A percentile compares a stretch with the other conserved stretches of the same genome.
Conservation (phyloP, 2,329 filamentous ascomycete genomes). For the Aspergillus brasiliensis region DNA sequence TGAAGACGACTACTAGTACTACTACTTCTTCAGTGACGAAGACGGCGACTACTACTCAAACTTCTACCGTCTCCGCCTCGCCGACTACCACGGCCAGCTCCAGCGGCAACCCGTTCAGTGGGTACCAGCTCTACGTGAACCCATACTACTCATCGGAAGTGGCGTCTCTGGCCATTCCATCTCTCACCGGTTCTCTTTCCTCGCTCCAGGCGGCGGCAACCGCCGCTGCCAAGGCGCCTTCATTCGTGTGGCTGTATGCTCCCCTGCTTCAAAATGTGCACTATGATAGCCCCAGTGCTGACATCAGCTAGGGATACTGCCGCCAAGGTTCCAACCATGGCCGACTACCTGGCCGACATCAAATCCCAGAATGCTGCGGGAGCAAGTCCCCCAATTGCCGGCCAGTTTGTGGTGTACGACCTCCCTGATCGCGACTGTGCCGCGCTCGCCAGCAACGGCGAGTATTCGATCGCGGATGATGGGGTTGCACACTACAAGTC, state of each 20-base stretch:
- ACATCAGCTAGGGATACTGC: conserved; percentile 44
- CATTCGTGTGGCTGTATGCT: conserved; percentile 56
- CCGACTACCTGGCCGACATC: conserved; percentile 52
- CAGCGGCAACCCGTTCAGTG: conserved; percentile 56
- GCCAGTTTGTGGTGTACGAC: conserved; percentile 63
- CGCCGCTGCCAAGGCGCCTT: conserved; percentile 53
- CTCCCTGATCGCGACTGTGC: conserved; percentile 66
- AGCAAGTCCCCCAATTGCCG: conserved; percentile 50
- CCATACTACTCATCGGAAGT: conserved; percentile 58
- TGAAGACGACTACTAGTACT: not conserved
- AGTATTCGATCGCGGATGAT: conserved; percentile 58
- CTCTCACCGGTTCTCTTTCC: conserved; percentile 52
- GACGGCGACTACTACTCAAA: not conserved
- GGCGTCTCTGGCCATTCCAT: conserved; percentile 61
- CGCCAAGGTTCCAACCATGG: conserved; percentile 53
- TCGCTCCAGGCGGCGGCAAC: conserved; percentile 55
- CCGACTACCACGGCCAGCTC: conserved; percentile 21
- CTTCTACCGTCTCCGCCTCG: not conserved
- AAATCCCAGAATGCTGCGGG: conserved; percentile 51
- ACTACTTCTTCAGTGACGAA: not conserved
- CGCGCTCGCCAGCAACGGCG: conserved; percentile 65
- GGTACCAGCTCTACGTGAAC: conserved; percentile 55
- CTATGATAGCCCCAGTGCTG: not conserved
- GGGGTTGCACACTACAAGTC: conserved; percentile 55
- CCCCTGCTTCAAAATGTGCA: not conserved